Percentiles rank a stretch among this genome's conserved stretches.
Evolutionary conservation across 441 rosid species (phyloP).

Genomic region (Daphne laureola): DNA sequence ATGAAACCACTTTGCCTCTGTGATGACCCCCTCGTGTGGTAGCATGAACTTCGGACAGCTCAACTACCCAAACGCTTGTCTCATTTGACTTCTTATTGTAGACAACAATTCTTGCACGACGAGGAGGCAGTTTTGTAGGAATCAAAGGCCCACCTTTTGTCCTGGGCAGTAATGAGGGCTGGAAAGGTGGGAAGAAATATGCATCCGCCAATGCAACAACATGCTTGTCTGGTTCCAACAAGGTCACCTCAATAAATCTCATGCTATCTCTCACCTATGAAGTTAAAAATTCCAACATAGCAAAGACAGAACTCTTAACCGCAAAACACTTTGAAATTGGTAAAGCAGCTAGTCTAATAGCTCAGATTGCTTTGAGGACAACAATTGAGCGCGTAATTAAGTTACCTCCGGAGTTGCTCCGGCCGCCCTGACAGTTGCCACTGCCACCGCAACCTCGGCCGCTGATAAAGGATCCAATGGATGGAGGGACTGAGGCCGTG

Average conservation of each 20-base stretch:
- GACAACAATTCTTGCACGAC: slow-evolving; percentile 40
- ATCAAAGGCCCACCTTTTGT: slow-evolving; percentile 37
- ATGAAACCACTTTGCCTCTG: slow-evolving; percentile 35
- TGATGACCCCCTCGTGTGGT: slow-evolving; percentile 46
- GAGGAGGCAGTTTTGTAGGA: slow-evolving; percentile 38
- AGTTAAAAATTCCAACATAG: neutral
- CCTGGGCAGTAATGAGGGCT: slow-evolving; percentile 43
- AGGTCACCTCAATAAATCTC: slow-evolving; percentile 38
- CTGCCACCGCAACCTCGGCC: slow-evolving; percentile 47
- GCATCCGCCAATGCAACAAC: slow-evolving; percentile 50
- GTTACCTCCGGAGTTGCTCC: slow-evolving; percentile 46
- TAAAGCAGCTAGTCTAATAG: neutral
- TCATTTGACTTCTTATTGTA: slow-evolving; percentile 41
- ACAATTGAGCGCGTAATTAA: neutral
- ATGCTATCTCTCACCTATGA: slow-evolving; percentile 40
- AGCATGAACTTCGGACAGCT: slow-evolving; percentile 38
- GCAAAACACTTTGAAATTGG: neutral
- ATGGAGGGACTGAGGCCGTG: slow-evolving; percentile 38
- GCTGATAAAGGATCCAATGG: slow-evolving; percentile 46
- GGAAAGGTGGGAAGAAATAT: slow-evolving; percentile 49
- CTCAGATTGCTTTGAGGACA: neutral
- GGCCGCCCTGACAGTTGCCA: slow-evolving; percentile 44
- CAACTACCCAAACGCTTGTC: slow-evolving; percentile 39
- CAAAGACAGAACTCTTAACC: neutral
- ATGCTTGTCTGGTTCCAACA: slow-evolving; percentile 40